Evolutionary conservation across 805 yeast genomes (phyloP).

Genomic region (Metschnikowia gelsemii): DNA sequence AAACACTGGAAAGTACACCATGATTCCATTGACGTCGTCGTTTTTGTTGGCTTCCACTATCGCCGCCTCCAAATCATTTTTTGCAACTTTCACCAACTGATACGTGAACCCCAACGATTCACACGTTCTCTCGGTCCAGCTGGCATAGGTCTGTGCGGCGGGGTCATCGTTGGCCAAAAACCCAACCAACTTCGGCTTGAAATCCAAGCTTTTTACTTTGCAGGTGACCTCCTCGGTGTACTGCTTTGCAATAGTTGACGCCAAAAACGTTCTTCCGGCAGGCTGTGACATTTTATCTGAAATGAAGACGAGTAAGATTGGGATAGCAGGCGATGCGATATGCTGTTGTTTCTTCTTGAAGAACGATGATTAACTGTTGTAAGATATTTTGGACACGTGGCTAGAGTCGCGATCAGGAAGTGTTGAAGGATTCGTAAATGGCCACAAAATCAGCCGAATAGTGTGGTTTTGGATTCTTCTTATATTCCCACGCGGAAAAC

Average conservation of each 20-base stretch:
- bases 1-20: conserved; percentile 97
- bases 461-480: neutral
- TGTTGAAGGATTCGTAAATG: conserved; percentile 2
- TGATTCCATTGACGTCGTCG: conserved; percentile 78
- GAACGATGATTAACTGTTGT: conserved; percentile 5
- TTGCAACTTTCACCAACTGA: conserved; percentile 69
- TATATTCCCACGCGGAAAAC: conserved; percentile 5
- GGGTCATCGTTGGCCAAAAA: conserved; percentile 91
- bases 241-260: conserved; percentile 82
- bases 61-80: conserved; percentile 81
- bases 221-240: conserved; percentile 68
- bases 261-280: conserved; percentile 80
- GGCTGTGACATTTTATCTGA: conserved; percentile 34
- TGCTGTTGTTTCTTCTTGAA: neutral
- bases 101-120: conserved; percentile 82
- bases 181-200: conserved; percentile 81
- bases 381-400: conserved; percentile 1
- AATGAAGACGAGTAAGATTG: too few relatives aligned
- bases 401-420: neutral
- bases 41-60: conserved; percentile 82
- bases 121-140: conserved; percentile 92
- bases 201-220: conserved; percentile 51
- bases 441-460: neutral
- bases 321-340: too few relatives aligned
- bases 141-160: conserved; percentile 92